Evolutionary conservation across 1,284 basidiomycete species (phyloP), one percentile per base, ranked within the genome.

Genomic region (Sporisorium reilianum): DNA sequence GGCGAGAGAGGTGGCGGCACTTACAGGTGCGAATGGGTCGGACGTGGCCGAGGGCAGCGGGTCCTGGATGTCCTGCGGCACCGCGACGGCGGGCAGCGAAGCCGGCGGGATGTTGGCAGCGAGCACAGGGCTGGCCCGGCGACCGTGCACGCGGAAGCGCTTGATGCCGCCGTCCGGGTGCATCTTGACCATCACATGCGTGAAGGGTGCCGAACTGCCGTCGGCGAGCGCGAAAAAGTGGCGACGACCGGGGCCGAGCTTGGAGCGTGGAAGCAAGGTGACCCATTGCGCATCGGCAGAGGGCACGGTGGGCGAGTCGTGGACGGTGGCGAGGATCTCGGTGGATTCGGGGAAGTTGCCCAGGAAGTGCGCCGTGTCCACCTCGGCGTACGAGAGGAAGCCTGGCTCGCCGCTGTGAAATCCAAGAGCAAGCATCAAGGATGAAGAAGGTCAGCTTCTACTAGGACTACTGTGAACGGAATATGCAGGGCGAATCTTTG

Each of bases 141-240:
- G 88, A 16, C 96, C 96, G 65, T 91, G 88, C 50, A 98, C 85
- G 54, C 96, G 89, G 23, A 99, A 87, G 11, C 96, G 90, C 87
- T 99, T 99, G 83, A 98, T 88, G 23, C 96, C 96, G 51, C 96
- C 96, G 84, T 99, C 96, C 5, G 96, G 96, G 85, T 92, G 90
- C 81, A 97, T 97, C 20, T 92, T 93, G 69, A 96, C 87, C 79
- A 90, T 90, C 61, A 98, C 89, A 85, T 99, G 96, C 14, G 91
- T 94, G 85, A 90, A 95, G 18, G 88, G 84, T 57, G 86, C 86
- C 11, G 50, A 53, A 18, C 44, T 87, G n/a, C 58, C 63, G 76
- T 91, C 89, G 79, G 91, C 89, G 57, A 97, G 87, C 78, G 92
- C 90, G 86, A 97, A 93, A 84, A 89, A 92, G 84, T 97, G 95